These are phyloP conservation scores for Rhodotorula sp. DNA, from an alignment of 1,284 basidiomycete species.

Conservation along the genomic window DNA sequence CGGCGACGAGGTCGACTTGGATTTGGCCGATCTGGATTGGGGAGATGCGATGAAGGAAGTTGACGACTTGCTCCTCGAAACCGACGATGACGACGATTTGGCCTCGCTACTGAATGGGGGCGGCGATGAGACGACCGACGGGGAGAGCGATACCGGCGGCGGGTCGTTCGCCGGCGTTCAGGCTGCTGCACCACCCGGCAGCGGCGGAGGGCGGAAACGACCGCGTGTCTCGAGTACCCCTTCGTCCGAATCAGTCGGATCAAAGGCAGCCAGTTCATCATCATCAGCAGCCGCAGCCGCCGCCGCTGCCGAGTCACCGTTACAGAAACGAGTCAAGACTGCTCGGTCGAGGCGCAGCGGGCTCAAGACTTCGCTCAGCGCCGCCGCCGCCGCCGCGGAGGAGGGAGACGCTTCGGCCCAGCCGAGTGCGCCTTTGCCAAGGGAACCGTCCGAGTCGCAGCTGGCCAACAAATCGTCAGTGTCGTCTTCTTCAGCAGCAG, in stretches of 20 bases:
- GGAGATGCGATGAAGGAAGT: conserved; percentile 77
- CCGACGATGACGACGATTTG: conserved; percentile 56
- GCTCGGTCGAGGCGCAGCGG: conserved; percentile 23
- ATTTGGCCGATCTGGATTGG: conserved; percentile 54
- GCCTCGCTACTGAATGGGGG: conserved; percentile 5
- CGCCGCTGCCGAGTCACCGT: conserved; percentile 20
- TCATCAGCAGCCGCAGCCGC: no score
- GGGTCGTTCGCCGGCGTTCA: neutral
- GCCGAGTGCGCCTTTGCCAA: neutral
- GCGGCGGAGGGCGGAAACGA: conserved; percentile 14
- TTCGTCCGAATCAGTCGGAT: no score
- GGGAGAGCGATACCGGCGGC: conserved; percentile 12
- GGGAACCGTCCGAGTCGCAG: neutral
- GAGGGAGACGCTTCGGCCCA: neutral
- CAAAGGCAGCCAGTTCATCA: neutral
- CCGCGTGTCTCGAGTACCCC: conserved; percentile 4
- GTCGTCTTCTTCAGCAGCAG: no score
- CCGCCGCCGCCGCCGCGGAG: neutral
- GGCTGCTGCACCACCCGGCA: neutral
- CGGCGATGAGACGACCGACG: conserved; percentile 3
- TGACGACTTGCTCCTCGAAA: conserved; percentile 79
- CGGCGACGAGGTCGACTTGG: conserved; percentile 3
- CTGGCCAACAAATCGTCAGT: no score
- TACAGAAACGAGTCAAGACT: conserved; percentile 39
- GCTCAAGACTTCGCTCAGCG: conserved; percentile 34